These are phyloP conservation scores for Aspergillus sparsus DNA, from an alignment of 495 filamentous ascomycete species.

Conservation along the genomic window DNA sequence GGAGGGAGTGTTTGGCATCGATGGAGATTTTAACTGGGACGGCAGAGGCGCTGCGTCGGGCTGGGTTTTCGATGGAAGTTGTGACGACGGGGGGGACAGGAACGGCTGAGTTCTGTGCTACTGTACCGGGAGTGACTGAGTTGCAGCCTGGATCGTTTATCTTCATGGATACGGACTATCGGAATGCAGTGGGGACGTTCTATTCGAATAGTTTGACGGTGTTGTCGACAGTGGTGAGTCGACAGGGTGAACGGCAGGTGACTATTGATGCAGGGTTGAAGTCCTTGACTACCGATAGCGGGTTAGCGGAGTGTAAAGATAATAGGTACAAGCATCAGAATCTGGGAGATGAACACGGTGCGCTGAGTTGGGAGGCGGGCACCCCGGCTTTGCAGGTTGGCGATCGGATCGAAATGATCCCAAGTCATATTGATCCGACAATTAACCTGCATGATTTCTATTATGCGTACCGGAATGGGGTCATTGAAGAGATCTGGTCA, in stretches of 20 bases:
- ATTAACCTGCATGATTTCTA: constrained; percentile 44
- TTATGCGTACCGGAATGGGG: constrained; percentile 34
- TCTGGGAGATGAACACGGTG: constrained; percentile 42
- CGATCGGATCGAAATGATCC: constrained; percentile 41
- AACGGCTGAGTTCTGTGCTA: constrained; percentile 42
- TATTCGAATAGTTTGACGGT: constrained; percentile 40
- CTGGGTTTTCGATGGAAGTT: constrained; percentile 36
- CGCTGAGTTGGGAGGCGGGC: constrained; percentile 34
- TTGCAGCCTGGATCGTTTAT: constrained; percentile 45
- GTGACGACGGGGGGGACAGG: constrained; percentile 42
- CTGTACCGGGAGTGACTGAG: constrained; percentile 41
- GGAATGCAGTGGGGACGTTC: constrained; percentile 40
- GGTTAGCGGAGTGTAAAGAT: constrained; percentile 41
- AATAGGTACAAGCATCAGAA: constrained; percentile 34
- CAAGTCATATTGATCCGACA: constrained; percentile 44
- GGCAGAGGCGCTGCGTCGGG: constrained; percentile 30
- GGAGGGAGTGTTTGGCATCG: constrained; percentile 32
- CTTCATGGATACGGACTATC: constrained; percentile 46
- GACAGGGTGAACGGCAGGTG: constrained; percentile 36
- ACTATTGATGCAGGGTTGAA: constrained; percentile 41
- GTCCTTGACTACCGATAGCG: constrained; percentile 43
- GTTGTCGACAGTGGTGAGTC: constrained; percentile 37
- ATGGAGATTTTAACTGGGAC: constrained; percentile 35
- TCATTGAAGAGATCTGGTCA: constrained; percentile 42
- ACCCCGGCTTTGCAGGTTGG: constrained; percentile 31